These are phyloP conservation scores for Botrytis medusae DNA, from an alignment of 2,329 filamentous ascomycete species.

Conservation along the genomic window DNA sequence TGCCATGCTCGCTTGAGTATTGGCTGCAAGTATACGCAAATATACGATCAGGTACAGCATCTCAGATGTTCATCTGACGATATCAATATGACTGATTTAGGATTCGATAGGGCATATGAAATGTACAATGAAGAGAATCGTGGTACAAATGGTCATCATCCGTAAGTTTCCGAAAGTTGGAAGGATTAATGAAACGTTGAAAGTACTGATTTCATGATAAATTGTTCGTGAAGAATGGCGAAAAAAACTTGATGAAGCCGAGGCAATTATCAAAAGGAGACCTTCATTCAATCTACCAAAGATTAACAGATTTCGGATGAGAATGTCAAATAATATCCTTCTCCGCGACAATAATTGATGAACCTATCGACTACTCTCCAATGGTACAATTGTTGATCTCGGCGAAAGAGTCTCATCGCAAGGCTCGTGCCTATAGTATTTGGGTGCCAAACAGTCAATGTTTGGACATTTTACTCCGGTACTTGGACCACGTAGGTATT, in stretches of 20 bases:
- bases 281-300: background rate
- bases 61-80: conserved; percentile 15
- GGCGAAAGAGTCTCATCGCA: background rate
- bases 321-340: no score
- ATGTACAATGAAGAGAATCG: background rate
- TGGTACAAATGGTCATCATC: background rate
- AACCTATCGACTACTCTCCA: background rate
- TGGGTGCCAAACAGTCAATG: background rate
- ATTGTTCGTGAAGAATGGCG: background rate
- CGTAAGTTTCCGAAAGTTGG: background rate
- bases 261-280: background rate
- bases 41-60: conserved; percentile 10
- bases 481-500: background rate
- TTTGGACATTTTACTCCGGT: background rate
- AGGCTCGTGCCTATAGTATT: background rate
- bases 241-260: background rate
- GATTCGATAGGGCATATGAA: conserved; percentile 9
- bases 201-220: background rate
- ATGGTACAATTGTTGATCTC: background rate
- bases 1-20: conserved; percentile 14
- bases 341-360: background rate
- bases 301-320: background rate
- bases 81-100: conserved; percentile 11
- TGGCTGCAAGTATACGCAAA: conserved; percentile 4
- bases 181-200: background rate